Conservation (phyloP, 495 filamentous ascomycete genomes). For the Cercophora newfieldiana region DNA sequence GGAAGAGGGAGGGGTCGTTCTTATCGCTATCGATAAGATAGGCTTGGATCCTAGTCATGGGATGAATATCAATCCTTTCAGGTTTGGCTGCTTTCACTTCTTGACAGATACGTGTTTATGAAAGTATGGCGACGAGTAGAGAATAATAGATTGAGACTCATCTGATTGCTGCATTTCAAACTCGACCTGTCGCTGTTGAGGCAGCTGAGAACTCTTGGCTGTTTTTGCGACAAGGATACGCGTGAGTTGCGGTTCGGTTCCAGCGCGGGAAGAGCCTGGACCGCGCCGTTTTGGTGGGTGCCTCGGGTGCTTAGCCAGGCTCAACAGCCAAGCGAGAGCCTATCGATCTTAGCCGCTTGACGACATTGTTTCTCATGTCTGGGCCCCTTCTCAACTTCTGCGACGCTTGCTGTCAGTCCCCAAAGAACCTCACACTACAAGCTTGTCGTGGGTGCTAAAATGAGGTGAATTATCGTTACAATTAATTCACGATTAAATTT, state of each 20-base stretch:
- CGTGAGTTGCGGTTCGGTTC: background rate
- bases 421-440: background rate
- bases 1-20: background rate
- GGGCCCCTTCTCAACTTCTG: background rate
- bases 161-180: too few species aligned
- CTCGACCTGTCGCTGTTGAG: background rate
- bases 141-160: too few species aligned
- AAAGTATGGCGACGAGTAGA: too few species aligned
- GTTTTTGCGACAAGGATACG: background rate
- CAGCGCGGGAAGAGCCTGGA: background rate
- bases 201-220: background rate
- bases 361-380: slow-evolving; percentile 3
- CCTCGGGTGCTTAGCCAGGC: background rate
- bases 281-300: background rate
- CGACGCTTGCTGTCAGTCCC: background rate
- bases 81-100: background rate
- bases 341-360: slow-evolving; percentile 2
- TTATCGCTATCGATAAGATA: background rate
- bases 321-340: background rate
- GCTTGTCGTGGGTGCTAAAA: background rate
- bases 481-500: background rate
- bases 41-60: background rate
- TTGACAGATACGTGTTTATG: too few species aligned
- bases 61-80: background rate
- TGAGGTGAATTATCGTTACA: background rate